phyloP scores from a whole-genome alignment of 371 early-diverging fungal genomes.

The Saksenaea oblongispora region DNA sequence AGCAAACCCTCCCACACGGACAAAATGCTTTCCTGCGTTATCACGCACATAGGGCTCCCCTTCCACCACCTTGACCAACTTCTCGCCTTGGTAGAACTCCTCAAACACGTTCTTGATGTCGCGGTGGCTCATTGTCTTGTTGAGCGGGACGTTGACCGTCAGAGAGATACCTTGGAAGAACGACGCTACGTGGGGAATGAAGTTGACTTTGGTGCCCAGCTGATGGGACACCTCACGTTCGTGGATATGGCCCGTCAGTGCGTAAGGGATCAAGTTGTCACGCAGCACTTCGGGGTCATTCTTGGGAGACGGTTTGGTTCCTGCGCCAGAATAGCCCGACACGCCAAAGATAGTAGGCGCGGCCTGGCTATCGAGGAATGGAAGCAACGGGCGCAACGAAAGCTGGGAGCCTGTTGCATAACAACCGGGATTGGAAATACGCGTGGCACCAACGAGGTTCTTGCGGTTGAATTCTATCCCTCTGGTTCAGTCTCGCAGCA shows the following conservation, averaged over 20 bases:
- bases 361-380: slow-evolving; percentile 56
- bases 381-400: slow-evolving; percentile 79
- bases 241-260: slow-evolving; percentile 94
- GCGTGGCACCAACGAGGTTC: slow-evolving; percentile 56
- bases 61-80: slow-evolving; percentile 76
- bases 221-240: slow-evolving; percentile 90
- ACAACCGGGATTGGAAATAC: slow-evolving; percentile 96
- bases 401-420: slow-evolving; percentile 97
- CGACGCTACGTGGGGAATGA: slow-evolving; percentile 91
- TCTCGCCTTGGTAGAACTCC: slow-evolving; percentile 76
- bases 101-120: slow-evolving; percentile 73
- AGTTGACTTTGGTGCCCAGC: slow-evolving; percentile 64
- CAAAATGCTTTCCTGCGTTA: slow-evolving; percentile 84
- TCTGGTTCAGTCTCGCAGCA: too few relatives aligned
- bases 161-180: slow-evolving; percentile 94
- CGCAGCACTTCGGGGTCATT: slow-evolving; percentile 83
- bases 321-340: slow-evolving; percentile 96
- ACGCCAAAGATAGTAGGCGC: slow-evolving; percentile 91
- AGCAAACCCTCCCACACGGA: slow-evolving; percentile 90
- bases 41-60: slow-evolving; percentile 85
- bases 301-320: slow-evolving; percentile 93
- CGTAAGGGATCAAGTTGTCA: slow-evolving; percentile 90
- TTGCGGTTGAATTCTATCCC: slow-evolving; percentile 66
- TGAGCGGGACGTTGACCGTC: slow-evolving; percentile 85
- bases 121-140: slow-evolving; percentile 60